A percentile compares a stretch with the other conserved stretches of the same genome.
These are phyloP conservation scores for Aspergillus texensis DNA, from an alignment of 2,329 filamentous ascomycete species.

Conservation along the genomic window DNA sequence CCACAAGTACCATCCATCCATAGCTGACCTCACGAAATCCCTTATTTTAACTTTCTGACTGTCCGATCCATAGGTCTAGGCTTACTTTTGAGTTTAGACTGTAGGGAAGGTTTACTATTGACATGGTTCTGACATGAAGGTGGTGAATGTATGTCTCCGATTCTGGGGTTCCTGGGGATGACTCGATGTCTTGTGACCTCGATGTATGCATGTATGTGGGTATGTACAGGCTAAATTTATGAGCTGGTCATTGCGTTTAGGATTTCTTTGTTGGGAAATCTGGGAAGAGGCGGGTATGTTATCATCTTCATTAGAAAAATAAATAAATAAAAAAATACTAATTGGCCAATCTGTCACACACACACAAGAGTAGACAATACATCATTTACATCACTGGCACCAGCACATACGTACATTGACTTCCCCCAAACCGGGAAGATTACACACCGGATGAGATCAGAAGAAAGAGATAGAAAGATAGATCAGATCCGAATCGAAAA, in stretches of 20 bases:
- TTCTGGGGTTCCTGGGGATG: not conserved
- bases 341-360: too few relatives aligned
- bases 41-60: not conserved
- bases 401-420: not conserved
- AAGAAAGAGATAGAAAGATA: not conserved
- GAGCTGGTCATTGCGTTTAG: not conserved
- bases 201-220: too few relatives aligned
- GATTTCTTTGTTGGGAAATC: not conserved
- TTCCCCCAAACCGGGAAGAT: not conserved
- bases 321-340: not conserved
- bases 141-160: not conserved
- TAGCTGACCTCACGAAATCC: too few relatives aligned
- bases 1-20: too few relatives aligned
- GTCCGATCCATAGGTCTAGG: not conserved
- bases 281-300: not conserved
- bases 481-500: not conserved
- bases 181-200: too few relatives aligned
- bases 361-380: too few relatives aligned
- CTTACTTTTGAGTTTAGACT: not conserved
- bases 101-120: not conserved
- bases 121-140: not conserved
- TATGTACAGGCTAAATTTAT: not conserved
- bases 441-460: not conserved
- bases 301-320: not conserved
- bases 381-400: not conserved